A percentile compares a stretch with the other conserved stretches of the same genome.
phyloP scores from a whole-genome alignment of 306 rosid genomes.

The Prinsepia uniflora region DNA sequence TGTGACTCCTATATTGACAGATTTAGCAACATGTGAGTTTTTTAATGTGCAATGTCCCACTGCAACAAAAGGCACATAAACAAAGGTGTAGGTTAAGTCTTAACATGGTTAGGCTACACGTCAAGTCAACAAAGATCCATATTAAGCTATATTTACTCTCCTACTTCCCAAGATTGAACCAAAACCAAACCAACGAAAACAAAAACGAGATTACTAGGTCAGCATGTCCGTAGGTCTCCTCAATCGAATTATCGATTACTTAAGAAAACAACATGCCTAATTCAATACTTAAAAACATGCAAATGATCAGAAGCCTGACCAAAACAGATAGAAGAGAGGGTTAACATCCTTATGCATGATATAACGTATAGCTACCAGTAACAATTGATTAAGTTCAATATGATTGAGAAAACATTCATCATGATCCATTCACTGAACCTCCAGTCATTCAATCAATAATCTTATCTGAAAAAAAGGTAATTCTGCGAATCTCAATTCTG shows the following conservation, averaged over 20 bases:
- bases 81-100: background rate
- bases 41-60: background rate
- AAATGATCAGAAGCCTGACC: background rate
- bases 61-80: background rate
- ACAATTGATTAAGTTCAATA: background rate
- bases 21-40: background rate
- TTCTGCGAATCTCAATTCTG: background rate
- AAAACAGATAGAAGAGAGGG: background rate
- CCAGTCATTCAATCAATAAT: background rate
- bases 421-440: background rate
- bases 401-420: background rate
- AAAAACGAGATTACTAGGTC: background rate
- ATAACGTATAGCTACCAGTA: background rate
- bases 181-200: background rate
- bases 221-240: slow-evolving; percentile 3
- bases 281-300: background rate
- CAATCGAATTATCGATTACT: background rate
- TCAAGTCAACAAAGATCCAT: background rate
- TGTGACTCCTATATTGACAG: background rate
- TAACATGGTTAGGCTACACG: background rate
- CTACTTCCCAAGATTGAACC: background rate
- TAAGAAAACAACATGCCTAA: background rate
- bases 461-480: background rate
- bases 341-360: background rate
- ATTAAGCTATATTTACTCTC: background rate